Percentiles rank a stretch among this genome's conserved stretches.
Evolutionary conservation across 306 rosid genomes (phyloP).

Genomic region (Gillenia trifoliata): DNA sequence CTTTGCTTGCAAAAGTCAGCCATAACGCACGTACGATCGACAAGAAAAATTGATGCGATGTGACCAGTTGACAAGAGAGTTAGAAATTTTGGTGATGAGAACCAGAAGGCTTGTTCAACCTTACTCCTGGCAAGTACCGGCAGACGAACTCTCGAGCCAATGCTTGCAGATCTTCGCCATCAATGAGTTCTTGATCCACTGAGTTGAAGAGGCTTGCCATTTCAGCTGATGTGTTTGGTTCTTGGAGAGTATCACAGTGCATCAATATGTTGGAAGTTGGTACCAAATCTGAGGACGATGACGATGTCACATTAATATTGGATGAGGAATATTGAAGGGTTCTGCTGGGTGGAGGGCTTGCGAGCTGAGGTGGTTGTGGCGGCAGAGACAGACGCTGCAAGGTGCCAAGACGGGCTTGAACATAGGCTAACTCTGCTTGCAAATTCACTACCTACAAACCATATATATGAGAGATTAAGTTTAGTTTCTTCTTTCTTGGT

Average conservation of each 20-base stretch:
- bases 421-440: constrained; percentile 75
- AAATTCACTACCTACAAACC: constrained; percentile 58
- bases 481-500: neutral
- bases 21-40: neutral
- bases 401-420: constrained; percentile 65
- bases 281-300: constrained; percentile 26
- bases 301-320: constrained; percentile 16
- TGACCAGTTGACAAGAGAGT: neutral
- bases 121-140: constrained; percentile 59
- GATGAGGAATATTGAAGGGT: constrained; percentile 25
- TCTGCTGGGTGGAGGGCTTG: constrained; percentile 19
- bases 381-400: constrained; percentile 32
- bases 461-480: neutral
- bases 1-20: constrained; percentile 1
- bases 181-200: constrained; percentile 26
- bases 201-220: constrained; percentile 25
- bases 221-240: constrained; percentile 16
- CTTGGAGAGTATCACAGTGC: constrained; percentile 38
- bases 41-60: constrained; percentile 1
- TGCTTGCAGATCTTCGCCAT: constrained; percentile 56
- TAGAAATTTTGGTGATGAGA: constrained; percentile 23
- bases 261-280: constrained; percentile 22
- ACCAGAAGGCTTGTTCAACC: constrained; percentile 39
- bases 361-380: constrained; percentile 12
- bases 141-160: constrained; percentile 57